These are phyloP conservation scores for Sarcomyxa edulis DNA, from an alignment of 768 basidiomycete species.

Conservation along the genomic window DNA sequence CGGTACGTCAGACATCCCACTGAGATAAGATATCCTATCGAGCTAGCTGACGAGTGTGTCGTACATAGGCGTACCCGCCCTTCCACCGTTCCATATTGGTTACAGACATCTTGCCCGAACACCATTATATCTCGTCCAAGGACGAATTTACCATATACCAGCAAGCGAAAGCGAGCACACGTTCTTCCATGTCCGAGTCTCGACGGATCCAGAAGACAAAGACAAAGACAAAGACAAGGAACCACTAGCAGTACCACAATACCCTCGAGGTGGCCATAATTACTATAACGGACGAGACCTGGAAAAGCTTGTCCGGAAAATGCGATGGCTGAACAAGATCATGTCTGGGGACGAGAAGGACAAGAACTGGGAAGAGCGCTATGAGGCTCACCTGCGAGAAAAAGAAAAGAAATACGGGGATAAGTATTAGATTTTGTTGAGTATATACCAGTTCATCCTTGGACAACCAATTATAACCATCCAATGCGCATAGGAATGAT, in stretches of 20 bases:
- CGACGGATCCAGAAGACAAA: no score
- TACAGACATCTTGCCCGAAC: conserved; percentile 45
- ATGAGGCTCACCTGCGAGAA: conserved; percentile 14
- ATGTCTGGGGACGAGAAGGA: conserved; percentile 15
- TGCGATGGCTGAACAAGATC: conserved; percentile 36
- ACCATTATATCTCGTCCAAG: conserved; percentile 46
- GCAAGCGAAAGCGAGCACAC: conserved; percentile 39
- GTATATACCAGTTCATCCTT: no score
- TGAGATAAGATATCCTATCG: not conserved
- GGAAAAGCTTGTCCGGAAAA: conserved; percentile 37
- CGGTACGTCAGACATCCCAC: no score
- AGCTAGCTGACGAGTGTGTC: not conserved
- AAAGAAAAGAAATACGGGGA: no score
- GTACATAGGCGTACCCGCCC: conserved; percentile 43
- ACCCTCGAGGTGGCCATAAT: conserved; percentile 56
- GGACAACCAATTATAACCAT: no score
- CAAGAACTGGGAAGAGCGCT: conserved; percentile 41
- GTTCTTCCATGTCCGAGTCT: conserved; percentile 35
- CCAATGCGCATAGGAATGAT: no score
- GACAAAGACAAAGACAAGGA: conserved; percentile 12
- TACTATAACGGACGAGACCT: conserved; percentile 56
- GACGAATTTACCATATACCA: conserved; percentile 43
- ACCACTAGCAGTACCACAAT: no score
- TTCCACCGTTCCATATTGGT: conserved; percentile 49
- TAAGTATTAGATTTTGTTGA: no score